A percentile compares a stretch with the other conserved stretches of the same genome.
These are phyloP conservation scores for Peronospora belbahrii DNA, from an alignment of 352 stramenopile species.

Conservation along the genomic window DNA sequence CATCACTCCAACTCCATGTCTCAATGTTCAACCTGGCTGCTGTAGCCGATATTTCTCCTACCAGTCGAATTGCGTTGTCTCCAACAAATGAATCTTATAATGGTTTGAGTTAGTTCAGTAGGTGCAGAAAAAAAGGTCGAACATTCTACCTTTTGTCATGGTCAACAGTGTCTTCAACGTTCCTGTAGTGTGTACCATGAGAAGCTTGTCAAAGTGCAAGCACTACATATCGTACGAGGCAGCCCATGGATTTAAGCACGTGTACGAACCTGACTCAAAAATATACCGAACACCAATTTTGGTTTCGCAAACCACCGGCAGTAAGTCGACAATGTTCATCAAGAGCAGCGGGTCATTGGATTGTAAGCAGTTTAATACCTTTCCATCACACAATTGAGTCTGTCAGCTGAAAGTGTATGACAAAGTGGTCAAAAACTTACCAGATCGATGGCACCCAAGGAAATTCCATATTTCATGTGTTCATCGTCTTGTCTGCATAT, in stretches of 20 bases:
- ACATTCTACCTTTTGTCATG: conserved; percentile 51
- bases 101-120: conserved; percentile 1
- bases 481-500: conserved; percentile 49
- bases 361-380: conserved; percentile 69
- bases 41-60: conserved; percentile 70
- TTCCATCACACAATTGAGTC: conserved; percentile 3
- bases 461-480: conserved; percentile 57
- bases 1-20: conserved; percentile 73
- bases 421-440: conserved; percentile 14
- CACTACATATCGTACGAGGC: background rate
- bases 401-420: conserved; percentile 3
- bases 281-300: conserved; percentile 59
- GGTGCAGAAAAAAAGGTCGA: background rate
- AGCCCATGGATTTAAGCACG: background rate
- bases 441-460: conserved; percentile 32
- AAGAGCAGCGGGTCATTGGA: conserved; percentile 74
- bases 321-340: conserved; percentile 79
- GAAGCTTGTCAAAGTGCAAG: conserved; percentile 4
- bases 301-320: conserved; percentile 63
- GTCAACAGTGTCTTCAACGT: conserved; percentile 51
- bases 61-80: conserved; percentile 58
- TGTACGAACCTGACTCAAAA: conserved; percentile 61
- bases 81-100: conserved; percentile 68
- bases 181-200: conserved; percentile 22
- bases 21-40: conserved; percentile 56